These are phyloP conservation scores for Coemansia asiatica DNA, from an alignment of 192 early-diverging fungal species.

Conservation along the genomic window DNA sequence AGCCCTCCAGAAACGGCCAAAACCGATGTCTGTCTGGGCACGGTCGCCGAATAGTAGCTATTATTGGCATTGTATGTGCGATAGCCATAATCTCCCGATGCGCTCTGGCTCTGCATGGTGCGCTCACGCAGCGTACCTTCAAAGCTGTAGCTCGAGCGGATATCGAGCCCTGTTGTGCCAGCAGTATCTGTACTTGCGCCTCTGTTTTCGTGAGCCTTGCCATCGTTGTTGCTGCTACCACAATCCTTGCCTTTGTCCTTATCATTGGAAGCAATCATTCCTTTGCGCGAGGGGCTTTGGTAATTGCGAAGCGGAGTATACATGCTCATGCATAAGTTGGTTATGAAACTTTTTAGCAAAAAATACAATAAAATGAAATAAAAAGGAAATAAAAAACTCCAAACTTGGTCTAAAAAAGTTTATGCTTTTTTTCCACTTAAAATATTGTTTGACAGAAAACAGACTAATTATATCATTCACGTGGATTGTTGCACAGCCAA, in stretches of 20 bases:
- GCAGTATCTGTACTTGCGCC: slow-evolving; percentile 1
- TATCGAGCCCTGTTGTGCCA: slow-evolving; percentile 7
- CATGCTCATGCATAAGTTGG: slow-evolving; percentile 11
- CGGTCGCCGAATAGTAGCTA: not conserved
- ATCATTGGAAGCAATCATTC: no score
- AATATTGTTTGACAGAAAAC: no score
- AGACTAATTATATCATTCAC: not conserved
- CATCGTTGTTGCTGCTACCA: not conserved
- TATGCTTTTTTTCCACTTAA: no score
- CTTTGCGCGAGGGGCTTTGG: slow-evolving; percentile 7
- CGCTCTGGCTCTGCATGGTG: slow-evolving; percentile 6
- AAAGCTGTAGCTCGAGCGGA: no score
- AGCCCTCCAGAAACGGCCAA: not conserved
- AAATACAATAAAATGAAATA: no score
- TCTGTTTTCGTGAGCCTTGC: not conserved
- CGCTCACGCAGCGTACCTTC: slow-evolving; percentile 16
- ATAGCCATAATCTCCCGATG: not conserved
- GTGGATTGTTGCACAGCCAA: slow-evolving; percentile 1
- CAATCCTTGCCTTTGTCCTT: not conserved
- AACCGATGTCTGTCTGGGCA: not conserved
- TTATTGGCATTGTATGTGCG: not conserved
- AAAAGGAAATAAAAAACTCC: no score
- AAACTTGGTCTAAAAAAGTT: no score
- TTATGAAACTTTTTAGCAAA: no score
- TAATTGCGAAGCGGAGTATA: slow-evolving; percentile 14